Base-by-base conservation (phyloP, 2,329 filamentous ascomycete genomes). In the Furcasterigmium furcatum region DNA sequence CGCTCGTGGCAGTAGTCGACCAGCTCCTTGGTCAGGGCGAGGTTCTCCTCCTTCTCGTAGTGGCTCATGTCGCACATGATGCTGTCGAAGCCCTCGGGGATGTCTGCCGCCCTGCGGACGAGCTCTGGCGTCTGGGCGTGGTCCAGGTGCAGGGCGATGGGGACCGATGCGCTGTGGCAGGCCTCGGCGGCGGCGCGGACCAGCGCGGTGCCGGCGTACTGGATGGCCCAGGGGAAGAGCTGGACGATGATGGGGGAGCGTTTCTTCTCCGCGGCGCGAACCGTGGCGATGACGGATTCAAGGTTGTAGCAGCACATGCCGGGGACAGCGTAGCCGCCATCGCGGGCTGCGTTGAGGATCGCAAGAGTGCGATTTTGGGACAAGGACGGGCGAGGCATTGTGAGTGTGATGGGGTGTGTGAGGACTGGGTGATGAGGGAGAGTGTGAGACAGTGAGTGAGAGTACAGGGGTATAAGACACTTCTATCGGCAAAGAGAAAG, bases 61-160 rank as follows among this genome's bases (percentile, higher is more conserved):
- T 88, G 85, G 46, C 74, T 80, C 84, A 89, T 89, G 62, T 89
- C 86, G 1, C 88, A 79, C 85, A 89, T 88, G 59, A 89, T 87
- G 45, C 72, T 77, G 60, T 88, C 85, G 52, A 88, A 88, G 20
- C 36, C 36, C 12, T 22, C 19, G 1, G 72, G 72, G 22, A 81
- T 67, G 47, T 75, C 70, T 0, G 80, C 79, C 0, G 80, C 81
- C 1, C 65, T 66, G 5, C 73, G 72, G 52, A 86, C 81, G 38
- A 81, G 73, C 45, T 74, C 73, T 16, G 78, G 75, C 5, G 73
- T 73, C 56, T 85, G 82, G 6, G 79, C 80, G 62, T 87, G 83
- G 67, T 87, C 83, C 57, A 87, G 74, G 63, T 87, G 83, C 6
- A 87, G 64, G 2, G 75, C 72, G 18, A 86, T 65, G 5, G 82